Base-by-base conservation (phyloP, 192 early-diverging fungal genomes). In the Linnemannia elongata region DNA sequence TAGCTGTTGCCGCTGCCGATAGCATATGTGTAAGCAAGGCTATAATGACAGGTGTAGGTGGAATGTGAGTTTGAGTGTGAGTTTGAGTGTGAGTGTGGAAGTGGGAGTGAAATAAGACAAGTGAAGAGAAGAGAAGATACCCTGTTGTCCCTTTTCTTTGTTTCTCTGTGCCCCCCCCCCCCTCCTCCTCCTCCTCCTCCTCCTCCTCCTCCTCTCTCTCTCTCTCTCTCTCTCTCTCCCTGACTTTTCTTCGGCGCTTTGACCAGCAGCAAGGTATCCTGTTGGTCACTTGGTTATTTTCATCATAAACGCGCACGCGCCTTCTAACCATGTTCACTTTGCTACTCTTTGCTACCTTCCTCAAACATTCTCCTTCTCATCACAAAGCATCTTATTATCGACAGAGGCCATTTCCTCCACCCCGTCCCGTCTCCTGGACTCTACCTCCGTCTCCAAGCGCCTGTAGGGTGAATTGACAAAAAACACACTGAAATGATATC, bases 391-490 rank as follows among this genome's bases (percentile, higher is more conserved):
- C 57, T 63, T 49, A 12, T 49, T 49, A 12, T 49, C 6, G 0
- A 74, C 66, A 47, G 75, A 72, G 20, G 68, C 15, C 38, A 85
- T 68, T 27, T 85, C 78, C 18, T 79, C 63, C 49, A 76, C 44
- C 63, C 75, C 79, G 2, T 54, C 24, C 33, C 77, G 69, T 2
- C 17, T 17, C 22, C 33, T 27, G 60, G 75, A 82, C 41, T 89
- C 89, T 18, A 15, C 22, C 60, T 85, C 82, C 44, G 68, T 63
- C 42, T 85, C 77, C 77, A 79, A 55, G 27, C 82, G 47, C 60
- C 24, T 22, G n/a, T 85, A 85, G 1, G 39, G 47, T 27, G 83
- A 45, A 18, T 60, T 57, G 68, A 79, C 45, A 41, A 85, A 42
- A 24, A 85, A 47, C 2, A 85, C 52, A 0, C n/a, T n/a, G 83